Evolutionary conservation across 2,329 filamentous ascomycete species (phyloP).

Genomic region (Xylaria sp.): DNA sequence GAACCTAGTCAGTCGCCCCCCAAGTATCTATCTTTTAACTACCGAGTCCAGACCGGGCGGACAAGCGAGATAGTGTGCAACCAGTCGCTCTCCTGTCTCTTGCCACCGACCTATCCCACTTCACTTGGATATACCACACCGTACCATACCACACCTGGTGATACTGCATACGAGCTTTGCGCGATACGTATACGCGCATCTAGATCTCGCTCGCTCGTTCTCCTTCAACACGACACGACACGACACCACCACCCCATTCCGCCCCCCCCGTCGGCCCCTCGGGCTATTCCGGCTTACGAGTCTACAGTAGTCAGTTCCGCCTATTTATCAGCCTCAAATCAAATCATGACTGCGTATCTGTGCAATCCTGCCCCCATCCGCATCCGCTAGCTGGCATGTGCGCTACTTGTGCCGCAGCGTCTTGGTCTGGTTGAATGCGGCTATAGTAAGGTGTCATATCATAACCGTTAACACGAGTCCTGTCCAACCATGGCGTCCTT

Average conservation of each 20-base stretch:
- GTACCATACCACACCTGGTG: too few species aligned
- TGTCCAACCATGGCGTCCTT: constrained; percentile 38
- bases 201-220: background rate
- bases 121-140: too few species aligned
- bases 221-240: background rate
- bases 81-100: too few species aligned
- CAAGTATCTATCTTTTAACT: too few species aligned
- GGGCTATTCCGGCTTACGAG: constrained; percentile 9
- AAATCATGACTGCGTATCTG: constrained; percentile 39
- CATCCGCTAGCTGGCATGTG: constrained; percentile 34
- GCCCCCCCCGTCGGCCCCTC: background rate
- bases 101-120: too few species aligned
- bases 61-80: too few species aligned
- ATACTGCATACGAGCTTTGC: too few species aligned
- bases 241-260: background rate
- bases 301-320: constrained; percentile 13
- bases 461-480: background rate
- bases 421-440: constrained; percentile 33
- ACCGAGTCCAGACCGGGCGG: too few species aligned
- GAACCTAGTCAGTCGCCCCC: too few species aligned
- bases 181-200: too few species aligned
- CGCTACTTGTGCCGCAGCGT: constrained; percentile 25
- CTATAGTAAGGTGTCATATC: constrained; percentile 26
- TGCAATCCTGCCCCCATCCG: constrained; percentile 28
- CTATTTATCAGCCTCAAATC: constrained; percentile 25